These are phyloP conservation scores for Boletellus ananas DNA, from an alignment of 768 basidiomycete genomes.

Conservation along the genomic window DNA sequence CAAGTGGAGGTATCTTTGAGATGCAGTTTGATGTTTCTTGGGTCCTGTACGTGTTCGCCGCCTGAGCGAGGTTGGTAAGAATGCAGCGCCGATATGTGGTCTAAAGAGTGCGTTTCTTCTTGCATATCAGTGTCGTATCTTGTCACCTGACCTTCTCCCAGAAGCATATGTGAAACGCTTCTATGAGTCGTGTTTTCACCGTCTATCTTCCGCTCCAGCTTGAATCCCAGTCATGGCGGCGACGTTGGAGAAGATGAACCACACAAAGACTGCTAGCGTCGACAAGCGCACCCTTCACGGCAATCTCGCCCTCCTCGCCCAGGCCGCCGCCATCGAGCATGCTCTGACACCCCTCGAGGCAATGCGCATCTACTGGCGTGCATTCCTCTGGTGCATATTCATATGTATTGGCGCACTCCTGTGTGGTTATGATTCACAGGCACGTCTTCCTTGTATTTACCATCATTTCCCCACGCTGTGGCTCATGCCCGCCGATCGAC, in stretches of 20 bases:
- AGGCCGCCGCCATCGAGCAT: conserved; percentile 20
- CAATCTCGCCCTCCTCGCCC: conserved; percentile 17
- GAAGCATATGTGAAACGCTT: background rate
- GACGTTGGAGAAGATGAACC: too few relatives aligned
- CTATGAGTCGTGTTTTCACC: background rate
- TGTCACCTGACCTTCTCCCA: background rate
- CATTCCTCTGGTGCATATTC: conserved; percentile 23
- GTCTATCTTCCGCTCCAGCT: too few relatives aligned
- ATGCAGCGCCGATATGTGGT: too few relatives aligned
- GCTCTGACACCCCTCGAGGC: conserved; percentile 18
- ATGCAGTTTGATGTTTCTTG: too few relatives aligned
- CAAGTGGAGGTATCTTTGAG: too few relatives aligned
- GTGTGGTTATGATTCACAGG: conserved; percentile 26
- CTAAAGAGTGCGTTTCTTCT: too few relatives aligned
- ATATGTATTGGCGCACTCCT: conserved; percentile 23
- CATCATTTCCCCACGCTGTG: too few relatives aligned
- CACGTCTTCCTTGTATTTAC: background rate
- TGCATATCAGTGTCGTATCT: too few relatives aligned
- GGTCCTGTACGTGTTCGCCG: too few relatives aligned
- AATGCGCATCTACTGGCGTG: conserved; percentile 23
- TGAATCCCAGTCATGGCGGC: too few relatives aligned
- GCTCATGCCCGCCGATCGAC: background rate
- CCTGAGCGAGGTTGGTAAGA: too few relatives aligned
- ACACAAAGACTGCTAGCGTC: background rate
- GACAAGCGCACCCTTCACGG: conserved; percentile 3